Percentiles rank a stretch among this genome's conserved stretches.
Conservation (phyloP, 331 rosid genomes). For the Malus hybrid region DNA sequence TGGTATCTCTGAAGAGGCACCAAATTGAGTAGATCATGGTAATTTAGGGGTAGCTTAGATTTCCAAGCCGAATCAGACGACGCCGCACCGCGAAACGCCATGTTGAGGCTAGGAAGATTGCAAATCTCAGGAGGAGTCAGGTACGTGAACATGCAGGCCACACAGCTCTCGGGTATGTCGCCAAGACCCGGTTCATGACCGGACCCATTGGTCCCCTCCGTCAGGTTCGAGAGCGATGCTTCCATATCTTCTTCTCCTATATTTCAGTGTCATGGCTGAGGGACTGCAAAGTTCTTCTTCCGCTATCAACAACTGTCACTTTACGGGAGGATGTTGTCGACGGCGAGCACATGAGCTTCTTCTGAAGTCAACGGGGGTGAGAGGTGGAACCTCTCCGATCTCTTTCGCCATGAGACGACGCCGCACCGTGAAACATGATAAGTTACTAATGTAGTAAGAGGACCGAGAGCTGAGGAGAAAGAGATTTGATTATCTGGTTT, state of each 20-base stretch:
- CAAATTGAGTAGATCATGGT: conserved; percentile 56
- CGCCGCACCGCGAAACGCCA: conserved; percentile 83
- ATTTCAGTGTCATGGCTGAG: background rate
- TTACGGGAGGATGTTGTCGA: no score
- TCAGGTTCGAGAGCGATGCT: conserved; percentile 58
- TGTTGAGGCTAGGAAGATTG: conserved; percentile 71
- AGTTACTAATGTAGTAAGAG: no score
- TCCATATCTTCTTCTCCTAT: conserved; percentile 39
- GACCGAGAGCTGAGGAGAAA: no score
- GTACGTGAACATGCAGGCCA: conserved; percentile 72
- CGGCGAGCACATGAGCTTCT: no score
- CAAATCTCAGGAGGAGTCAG: conserved; percentile 87
- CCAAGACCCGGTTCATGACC: conserved; percentile 69
- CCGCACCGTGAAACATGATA: no score
- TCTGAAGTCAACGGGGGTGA: no score
- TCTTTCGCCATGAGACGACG: no score
- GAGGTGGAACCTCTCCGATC: no score
- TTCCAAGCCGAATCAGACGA: conserved; percentile 88
- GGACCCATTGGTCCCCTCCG: conserved; percentile 49
- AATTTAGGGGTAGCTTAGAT: conserved; percentile 64
- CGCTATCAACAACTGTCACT: no score
- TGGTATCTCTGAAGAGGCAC: conserved; percentile 55
- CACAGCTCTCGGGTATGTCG: conserved; percentile 86
- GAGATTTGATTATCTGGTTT: no score
- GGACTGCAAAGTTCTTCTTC: no score